Base-by-base conservation (phyloP, 176 grass and related monocot species). In the Paspalum vaginatum region DNA sequence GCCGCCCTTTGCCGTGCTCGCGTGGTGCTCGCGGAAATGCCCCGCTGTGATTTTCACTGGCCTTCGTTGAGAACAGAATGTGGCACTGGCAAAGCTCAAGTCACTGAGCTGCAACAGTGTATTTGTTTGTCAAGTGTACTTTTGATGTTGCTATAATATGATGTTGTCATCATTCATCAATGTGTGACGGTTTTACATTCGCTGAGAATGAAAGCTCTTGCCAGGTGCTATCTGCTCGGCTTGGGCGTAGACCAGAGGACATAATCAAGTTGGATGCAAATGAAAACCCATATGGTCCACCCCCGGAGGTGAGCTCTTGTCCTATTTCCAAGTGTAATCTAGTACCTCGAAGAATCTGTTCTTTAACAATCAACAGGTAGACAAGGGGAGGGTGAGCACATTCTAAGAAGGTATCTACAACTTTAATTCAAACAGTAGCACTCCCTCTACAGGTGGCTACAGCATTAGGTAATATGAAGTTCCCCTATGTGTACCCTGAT, bases 401-500 rank as follows among this genome's bases (percentile, higher is more conserved):
- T 18, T 74, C 0, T 32, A 21, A 56, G 2, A 21, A 70, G 45
- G 21, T 72, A 17, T 74, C 38, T 21, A 56, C 32, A 71, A 65
- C 7, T 73, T 24, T 38, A 47, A 52, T 55, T 72, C 24, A 56
- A 64, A 56, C 17, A 56, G 0, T 4, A 61, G 32, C 40, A 50
- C 63, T 71, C 7, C 75, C 7, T 85, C 32, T 44, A 64, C 73
- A 99, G 96, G 96, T 99, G 8, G 57, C 85, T 81, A 56, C 79
- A 47, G 96, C 90, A 55, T 53, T 99, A 73, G 96, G 96, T 52
- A 81, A 67, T 54, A 65, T 99, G 38, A 95, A 91, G 70, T 99
- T 99, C 63, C 96, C 96, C 54, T 95, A 95, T 88, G 96, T 95
- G 16, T 99, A 99, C 77, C 96, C 96, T 89, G 96, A 99, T 79